Evolutionary conservation across 768 basidiomycete species (phyloP).

Genomic region (Pleurotus tuoliensis): DNA sequence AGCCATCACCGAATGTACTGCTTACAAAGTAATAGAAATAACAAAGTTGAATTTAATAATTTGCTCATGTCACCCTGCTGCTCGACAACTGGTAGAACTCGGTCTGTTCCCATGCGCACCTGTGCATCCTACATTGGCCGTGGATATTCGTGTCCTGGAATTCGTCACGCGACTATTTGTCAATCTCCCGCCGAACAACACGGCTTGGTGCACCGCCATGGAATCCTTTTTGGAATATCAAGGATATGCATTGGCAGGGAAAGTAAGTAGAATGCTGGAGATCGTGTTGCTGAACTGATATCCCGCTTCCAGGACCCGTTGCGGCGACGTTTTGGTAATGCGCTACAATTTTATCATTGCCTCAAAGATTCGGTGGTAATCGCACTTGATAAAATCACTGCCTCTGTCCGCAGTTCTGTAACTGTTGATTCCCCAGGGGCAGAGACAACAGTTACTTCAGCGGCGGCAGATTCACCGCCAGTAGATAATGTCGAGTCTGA

Average conservation of each 20-base stretch:
- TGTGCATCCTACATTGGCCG: slow-evolving; percentile 23
- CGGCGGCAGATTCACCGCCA: too few relatives aligned
- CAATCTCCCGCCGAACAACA: slow-evolving; percentile 20
- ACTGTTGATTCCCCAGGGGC: too few relatives aligned
- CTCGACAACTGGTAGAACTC: slow-evolving; percentile 18
- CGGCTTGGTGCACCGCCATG: slow-evolving; percentile 23
- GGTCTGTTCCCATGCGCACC: slow-evolving; percentile 27
- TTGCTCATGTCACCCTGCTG: slow-evolving; percentile 14
- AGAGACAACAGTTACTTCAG: too few relatives aligned
- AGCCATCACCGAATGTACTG: not conserved
- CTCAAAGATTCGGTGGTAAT: slow-evolving; percentile 12
- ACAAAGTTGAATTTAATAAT: not conserved
- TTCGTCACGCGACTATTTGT: slow-evolving; percentile 24
- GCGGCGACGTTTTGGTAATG: slow-evolving; percentile 18
- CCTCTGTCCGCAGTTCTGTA: not conserved
- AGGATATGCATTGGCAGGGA: slow-evolving; percentile 18
- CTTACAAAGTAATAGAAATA: too few relatives aligned
- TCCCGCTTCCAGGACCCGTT: slow-evolving; percentile 17
- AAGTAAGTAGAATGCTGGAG: not conserved
- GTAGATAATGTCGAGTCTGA: not conserved
- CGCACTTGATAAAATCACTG: slow-evolving; percentile 9
- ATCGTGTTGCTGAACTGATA: not conserved
- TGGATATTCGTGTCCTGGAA: slow-evolving; percentile 25
- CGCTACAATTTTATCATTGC: slow-evolving; percentile 21
- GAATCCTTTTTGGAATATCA: slow-evolving; percentile 17